phyloP scores from a whole-genome alignment of 2,329 filamentous ascomycete genomes.

The Curvularia lunata region DNA sequence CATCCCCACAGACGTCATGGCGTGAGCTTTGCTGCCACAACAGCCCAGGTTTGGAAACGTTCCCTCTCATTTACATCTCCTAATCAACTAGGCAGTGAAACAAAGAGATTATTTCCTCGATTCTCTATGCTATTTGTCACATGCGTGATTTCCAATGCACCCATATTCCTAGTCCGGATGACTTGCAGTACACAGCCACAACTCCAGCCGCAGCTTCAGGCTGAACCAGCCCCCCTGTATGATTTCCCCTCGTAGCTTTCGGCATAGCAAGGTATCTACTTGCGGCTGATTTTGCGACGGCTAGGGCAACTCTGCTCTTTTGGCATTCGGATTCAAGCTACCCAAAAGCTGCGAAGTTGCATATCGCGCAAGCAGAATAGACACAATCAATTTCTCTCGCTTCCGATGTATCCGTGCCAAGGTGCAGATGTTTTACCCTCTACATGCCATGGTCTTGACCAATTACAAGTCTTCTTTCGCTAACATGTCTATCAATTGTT shows the following conservation, averaged over 20 bases:
- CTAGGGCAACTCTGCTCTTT: neutral
- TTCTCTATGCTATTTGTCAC: neutral
- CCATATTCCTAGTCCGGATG: slow-evolving; percentile 4
- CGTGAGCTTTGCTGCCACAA: neutral
- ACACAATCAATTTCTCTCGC: neutral
- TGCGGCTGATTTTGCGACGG: slow-evolving; percentile 20
- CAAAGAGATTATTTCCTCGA: neutral
- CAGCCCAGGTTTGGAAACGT: neutral
- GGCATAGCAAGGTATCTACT: slow-evolving; percentile 8
- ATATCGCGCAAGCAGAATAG: neutral
- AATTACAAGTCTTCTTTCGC: slow-evolving; percentile 46
- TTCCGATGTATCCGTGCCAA: neutral
- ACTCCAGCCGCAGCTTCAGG: slow-evolving; percentile 31
- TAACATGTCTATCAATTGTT: slow-evolving; percentile 42
- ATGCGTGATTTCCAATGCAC: neutral
- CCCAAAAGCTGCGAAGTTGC: neutral
- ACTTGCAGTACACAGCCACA: slow-evolving; percentile 35
- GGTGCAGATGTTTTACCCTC: neutral
- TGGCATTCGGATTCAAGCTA: neutral
- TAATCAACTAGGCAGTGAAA: neutral
- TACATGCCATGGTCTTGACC: neutral
- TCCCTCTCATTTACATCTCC: neutral
- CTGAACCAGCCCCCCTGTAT: slow-evolving; percentile 20
- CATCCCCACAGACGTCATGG: slow-evolving; percentile 9
- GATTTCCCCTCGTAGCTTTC: slow-evolving; percentile 13